Evolutionary conservation across 345 rosid species (phyloP).

Genomic region (Moricandia arvensis): DNA sequence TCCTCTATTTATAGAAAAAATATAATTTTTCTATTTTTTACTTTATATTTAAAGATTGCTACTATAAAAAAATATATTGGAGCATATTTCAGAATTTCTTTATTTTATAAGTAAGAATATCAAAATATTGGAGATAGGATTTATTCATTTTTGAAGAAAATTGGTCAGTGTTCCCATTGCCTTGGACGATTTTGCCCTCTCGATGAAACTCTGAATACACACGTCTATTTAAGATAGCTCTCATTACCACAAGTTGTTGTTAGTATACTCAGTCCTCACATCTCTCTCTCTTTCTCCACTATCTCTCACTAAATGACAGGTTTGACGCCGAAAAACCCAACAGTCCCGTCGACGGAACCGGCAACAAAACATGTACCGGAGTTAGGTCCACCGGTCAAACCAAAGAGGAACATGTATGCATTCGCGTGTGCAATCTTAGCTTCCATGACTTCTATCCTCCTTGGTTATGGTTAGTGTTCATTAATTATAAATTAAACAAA

Average conservation of each 20-base stretch:
- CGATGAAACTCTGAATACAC: neutral
- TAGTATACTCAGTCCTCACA: constrained; percentile 27
- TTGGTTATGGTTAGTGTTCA: constrained; percentile 78
- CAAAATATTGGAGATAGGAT: too few species aligned
- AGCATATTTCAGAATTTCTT: too few species aligned
- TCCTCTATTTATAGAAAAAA: too few species aligned
- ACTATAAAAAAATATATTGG: too few species aligned
- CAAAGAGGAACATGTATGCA: constrained; percentile 63
- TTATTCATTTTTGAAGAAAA: too few species aligned
- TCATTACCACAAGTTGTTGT: constrained; percentile 26
- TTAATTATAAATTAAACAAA: too few species aligned
- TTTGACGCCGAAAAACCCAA: constrained; percentile 21
- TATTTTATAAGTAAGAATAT: too few species aligned
- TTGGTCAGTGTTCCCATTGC: constrained; percentile 1
- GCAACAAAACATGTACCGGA: constrained; percentile 38
- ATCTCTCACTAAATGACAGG: constrained; percentile 9
- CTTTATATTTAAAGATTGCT: too few species aligned
- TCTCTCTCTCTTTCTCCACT: neutral
- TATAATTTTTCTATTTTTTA: too few species aligned
- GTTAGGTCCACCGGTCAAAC: constrained; percentile 48
- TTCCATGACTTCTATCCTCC: constrained; percentile 61
- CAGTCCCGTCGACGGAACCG: constrained; percentile 1
- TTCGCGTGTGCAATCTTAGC: constrained; percentile 66
- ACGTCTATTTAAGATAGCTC: constrained; percentile 29
- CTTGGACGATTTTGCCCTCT: constrained; percentile 33